phyloP scores from a whole-genome alignment of 108 stramenopile genomes.

The Aureococcus anophagefferens region DNA sequence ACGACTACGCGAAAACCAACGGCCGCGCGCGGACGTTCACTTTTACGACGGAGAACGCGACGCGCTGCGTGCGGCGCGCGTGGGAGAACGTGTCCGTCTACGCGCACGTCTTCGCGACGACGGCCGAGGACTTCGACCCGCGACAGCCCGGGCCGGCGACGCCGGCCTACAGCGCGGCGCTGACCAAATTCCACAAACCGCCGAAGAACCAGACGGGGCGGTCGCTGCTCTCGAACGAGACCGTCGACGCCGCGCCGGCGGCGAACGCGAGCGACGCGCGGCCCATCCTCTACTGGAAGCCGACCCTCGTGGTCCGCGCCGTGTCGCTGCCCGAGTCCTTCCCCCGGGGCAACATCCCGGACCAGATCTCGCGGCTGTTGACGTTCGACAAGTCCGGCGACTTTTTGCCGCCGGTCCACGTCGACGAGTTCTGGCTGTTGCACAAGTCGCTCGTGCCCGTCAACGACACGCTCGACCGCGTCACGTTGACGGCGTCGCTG shows the following conservation, averaged over 20 bases:
- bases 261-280: background rate
- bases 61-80: background rate
- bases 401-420: slow-evolving; percentile 56
- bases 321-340: background rate
- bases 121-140: background rate
- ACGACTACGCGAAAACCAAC: background rate
- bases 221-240: background rate
- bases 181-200: background rate
- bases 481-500: slow-evolving; percentile 35
- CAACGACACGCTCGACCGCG: slow-evolving; percentile 44
- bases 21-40: background rate
- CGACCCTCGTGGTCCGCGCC: background rate
- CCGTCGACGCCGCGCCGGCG: background rate
- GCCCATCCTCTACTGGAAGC: background rate
- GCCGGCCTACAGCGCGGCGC: background rate
- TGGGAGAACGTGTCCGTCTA: background rate
- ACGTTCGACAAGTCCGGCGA: slow-evolving; percentile 1
- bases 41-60: background rate
- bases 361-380: background rate
- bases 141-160: no score
- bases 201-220: background rate
- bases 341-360: slow-evolving; percentile 7
- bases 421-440: slow-evolving; percentile 62
- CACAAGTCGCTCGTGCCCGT: slow-evolving; percentile 42
- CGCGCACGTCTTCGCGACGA: background rate